Evolutionary conservation across 257 asterid genomes (phyloP).

Genomic region (Echium plantagineum): DNA sequence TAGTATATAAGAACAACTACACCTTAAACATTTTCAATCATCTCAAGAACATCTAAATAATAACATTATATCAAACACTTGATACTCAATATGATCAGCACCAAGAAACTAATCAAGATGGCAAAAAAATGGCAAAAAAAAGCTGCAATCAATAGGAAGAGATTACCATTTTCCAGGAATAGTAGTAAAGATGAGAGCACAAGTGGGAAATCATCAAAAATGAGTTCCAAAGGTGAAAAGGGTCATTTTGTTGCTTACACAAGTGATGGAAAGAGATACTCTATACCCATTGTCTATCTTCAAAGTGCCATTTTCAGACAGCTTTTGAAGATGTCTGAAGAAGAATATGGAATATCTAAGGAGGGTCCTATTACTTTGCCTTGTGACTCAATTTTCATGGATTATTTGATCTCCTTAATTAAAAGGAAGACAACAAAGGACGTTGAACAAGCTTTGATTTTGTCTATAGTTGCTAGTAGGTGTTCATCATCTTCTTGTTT

Average conservation of each 20-base stretch:
- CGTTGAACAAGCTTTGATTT: slow-evolving; percentile 6
- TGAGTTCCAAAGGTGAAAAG: neutral
- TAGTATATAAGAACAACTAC: neutral
- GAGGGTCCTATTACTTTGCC: slow-evolving; percentile 14
- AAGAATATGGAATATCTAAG: slow-evolving; percentile 14
- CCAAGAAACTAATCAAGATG: slow-evolving; percentile 20
- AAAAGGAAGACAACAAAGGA: neutral
- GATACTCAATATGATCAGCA: slow-evolving; percentile 8
- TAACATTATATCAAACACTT: too few relatives aligned
- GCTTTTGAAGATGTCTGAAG: slow-evolving; percentile 14
- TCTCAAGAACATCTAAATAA: too few relatives aligned
- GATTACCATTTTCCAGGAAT: neutral
- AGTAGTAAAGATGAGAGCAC: neutral
- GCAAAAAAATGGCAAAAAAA: slow-evolving; percentile 23
- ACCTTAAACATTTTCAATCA: too few relatives aligned
- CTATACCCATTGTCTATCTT: slow-evolving; percentile 6
- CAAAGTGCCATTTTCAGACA: slow-evolving; percentile 7
- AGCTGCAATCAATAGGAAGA: slow-evolving; percentile 17
- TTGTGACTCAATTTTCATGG: slow-evolving; percentile 13
- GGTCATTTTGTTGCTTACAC: slow-evolving; percentile 19
- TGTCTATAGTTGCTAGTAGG: slow-evolving; percentile 5
- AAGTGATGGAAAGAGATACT: neutral
- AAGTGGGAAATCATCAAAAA: neutral
- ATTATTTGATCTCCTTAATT: slow-evolving; percentile 7
- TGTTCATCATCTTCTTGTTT: slow-evolving; percentile 1